phyloP scores from a whole-genome alignment of 1,139 yeast genomes.

The Pichia sp. region DNA sequence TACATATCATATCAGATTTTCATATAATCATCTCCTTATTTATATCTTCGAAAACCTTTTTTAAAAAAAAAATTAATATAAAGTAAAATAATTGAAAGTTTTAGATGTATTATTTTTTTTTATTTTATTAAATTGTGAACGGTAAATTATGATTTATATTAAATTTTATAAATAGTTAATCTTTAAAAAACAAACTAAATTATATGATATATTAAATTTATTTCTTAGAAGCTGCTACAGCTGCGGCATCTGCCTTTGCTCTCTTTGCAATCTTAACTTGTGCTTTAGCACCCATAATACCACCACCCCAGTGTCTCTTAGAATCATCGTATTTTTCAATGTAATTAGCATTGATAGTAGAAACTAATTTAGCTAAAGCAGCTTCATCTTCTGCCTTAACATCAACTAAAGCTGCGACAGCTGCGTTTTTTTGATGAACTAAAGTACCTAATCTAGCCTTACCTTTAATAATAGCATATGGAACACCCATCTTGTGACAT shows the following conservation, averaged over 20 bases:
- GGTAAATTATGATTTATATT: not conserved
- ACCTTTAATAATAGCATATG: constrained; percentile 97
- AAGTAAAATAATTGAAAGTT: too few species aligned
- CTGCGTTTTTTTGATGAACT: constrained; percentile 94
- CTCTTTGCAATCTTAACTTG: constrained; percentile 52
- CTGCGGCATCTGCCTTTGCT: constrained; percentile 68
- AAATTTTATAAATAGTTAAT: not conserved
- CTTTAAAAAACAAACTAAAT: not conserved
- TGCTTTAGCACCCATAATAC: constrained; percentile 93
- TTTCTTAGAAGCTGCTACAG: constrained; percentile 44
- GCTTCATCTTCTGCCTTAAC: constrained; percentile 91
- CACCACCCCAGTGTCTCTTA: constrained; percentile 99
- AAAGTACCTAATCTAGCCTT: constrained; percentile 98
- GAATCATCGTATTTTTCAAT: constrained; percentile 86
- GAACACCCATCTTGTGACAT: constrained; percentile 98
- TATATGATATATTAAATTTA: constrained; percentile 2
- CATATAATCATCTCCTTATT: too few species aligned
- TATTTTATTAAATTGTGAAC: not conserved
- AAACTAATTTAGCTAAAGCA: constrained; percentile 84
- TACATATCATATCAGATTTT: too few species aligned
- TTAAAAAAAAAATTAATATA: not conserved
- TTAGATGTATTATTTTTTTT: too few species aligned
- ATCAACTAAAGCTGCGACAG: constrained; percentile 96
- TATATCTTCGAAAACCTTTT: not conserved
- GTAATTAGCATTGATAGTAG: constrained; percentile 91